phyloP scores from a whole-genome alignment of 306 rosid species.

The Glycyrrhiza uralensis region DNA sequence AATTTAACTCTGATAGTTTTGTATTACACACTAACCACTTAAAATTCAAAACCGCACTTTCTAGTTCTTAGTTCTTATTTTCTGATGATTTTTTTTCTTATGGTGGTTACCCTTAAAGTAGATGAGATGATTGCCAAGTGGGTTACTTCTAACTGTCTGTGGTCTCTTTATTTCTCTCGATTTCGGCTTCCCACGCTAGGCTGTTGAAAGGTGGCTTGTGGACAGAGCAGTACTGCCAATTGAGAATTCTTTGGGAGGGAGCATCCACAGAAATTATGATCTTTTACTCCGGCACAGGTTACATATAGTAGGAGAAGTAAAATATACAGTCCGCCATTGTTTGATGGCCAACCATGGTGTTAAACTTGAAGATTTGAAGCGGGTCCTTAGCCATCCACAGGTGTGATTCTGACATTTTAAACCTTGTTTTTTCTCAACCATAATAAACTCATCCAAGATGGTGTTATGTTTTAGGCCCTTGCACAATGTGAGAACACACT shows the following conservation, averaged over 20 bases:
- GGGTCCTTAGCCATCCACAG: conserved; percentile 98
- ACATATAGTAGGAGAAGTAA: conserved; percentile 97
- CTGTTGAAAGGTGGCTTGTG: conserved; percentile 91
- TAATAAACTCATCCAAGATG: conserved; percentile 16
- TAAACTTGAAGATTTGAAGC: conserved; percentile 61
- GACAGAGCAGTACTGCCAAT: conserved; percentile 97
- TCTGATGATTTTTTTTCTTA: conserved; percentile 20
- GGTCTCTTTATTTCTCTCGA: conserved; percentile 1
- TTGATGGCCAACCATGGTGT: conserved; percentile 83
- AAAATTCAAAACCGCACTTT: background rate
- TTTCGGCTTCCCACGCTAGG: conserved; percentile 36
- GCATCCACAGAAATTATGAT: conserved; percentile 97
- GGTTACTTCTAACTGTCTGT: conserved; percentile 1
- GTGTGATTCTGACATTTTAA: conserved; percentile 29
- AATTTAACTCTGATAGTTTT: background rate
- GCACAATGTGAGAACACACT: conserved; percentile 96
- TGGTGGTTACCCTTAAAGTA: background rate
- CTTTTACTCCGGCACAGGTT: conserved; percentile 85
- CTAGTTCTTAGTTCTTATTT: background rate
- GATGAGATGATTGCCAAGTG: background rate
- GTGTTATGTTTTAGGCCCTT: conserved; percentile 76
- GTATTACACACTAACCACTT: background rate
- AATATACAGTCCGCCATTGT: conserved; percentile 87
- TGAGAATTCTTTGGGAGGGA: conserved; percentile 95
- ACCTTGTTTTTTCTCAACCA: conserved; percentile 8